Evolutionary conservation across 202 grass and related monocot genomes (phyloP).

Genomic region (Zizania palustris): DNA sequence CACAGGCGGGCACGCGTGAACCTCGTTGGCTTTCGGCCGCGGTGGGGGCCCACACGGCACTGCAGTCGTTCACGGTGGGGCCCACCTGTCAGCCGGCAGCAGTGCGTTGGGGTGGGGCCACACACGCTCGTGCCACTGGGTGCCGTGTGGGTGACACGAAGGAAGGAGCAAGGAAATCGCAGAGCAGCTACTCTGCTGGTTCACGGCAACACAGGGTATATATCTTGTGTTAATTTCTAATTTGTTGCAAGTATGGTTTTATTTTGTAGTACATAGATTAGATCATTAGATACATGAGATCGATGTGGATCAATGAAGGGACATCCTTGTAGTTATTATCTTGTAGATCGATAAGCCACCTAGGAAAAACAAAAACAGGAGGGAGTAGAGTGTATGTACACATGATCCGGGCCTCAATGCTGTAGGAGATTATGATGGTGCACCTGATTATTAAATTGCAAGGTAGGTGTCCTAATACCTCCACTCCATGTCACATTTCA

Average conservation of each 20-base stretch:
- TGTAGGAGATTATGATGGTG: background rate
- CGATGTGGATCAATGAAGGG: no score
- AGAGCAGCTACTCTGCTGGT: no score
- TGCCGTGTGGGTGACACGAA: background rate
- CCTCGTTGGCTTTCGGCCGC: conserved; percentile 26
- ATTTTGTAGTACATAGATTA: no score
- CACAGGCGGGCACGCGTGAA: conserved; percentile 22
- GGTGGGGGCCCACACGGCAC: background rate
- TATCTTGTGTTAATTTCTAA: no score
- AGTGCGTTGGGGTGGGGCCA: background rate
- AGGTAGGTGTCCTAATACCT: background rate
- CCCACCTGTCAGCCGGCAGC: background rate
- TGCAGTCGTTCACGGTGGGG: background rate
- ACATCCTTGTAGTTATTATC: no score
- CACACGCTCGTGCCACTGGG: no score
- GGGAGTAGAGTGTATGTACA: background rate
- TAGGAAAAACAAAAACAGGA: background rate
- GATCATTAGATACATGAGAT: no score
- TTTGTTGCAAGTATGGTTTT: no score
- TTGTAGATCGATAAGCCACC: no score
- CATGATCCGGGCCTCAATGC: background rate
- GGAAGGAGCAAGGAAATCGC: no score
- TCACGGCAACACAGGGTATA: no score
- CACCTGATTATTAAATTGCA: background rate
- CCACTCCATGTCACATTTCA: background rate